Evolutionary conservation across 1,139 yeast species (phyloP).

Genomic region (Ogataea hybrid): DNA sequence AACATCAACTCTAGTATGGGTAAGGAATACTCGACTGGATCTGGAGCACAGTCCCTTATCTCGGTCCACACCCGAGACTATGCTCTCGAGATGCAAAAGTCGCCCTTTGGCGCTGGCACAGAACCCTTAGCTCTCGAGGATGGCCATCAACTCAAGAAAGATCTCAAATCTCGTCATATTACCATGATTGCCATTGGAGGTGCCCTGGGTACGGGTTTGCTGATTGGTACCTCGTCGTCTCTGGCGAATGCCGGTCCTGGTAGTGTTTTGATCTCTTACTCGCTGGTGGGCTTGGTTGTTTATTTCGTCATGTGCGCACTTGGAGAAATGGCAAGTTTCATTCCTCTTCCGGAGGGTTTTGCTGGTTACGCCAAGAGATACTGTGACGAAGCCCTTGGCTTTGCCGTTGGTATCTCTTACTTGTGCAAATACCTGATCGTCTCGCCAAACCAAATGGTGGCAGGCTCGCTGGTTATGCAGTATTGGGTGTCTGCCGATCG

Average conservation of each 20-base stretch:
- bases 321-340: slow-evolving; percentile 74
- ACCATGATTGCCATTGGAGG: slow-evolving; percentile 70
- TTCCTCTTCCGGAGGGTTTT: slow-evolving; percentile 68
- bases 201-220: slow-evolving; percentile 62
- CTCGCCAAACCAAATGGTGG: slow-evolving; percentile 61
- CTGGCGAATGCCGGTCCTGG: slow-evolving; percentile 68
- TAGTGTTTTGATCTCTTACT: slow-evolving; percentile 59
- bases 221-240: slow-evolving; percentile 70
- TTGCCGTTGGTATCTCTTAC: slow-evolving; percentile 71
- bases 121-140: slow-evolving; percentile 39
- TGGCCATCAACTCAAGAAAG: slow-evolving; percentile 58
- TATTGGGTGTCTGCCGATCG: slow-evolving; percentile 53
- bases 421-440: slow-evolving; percentile 61
- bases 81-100: slow-evolving; percentile 45
- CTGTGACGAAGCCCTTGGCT: slow-evolving; percentile 69
- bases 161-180: slow-evolving; percentile 67
- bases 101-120: slow-evolving; percentile 25
- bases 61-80: slow-evolving; percentile 51
- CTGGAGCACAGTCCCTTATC: slow-evolving; percentile 16
- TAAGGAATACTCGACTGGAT: slow-evolving; percentile 6
- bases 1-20: not conserved
- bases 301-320: slow-evolving; percentile 68
- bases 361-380: slow-evolving; percentile 69
- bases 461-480: slow-evolving; percentile 59
- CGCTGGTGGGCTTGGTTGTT: slow-evolving; percentile 60